phyloP scores from a whole-genome alignment of 2,329 filamentous ascomycete species.

The Cryphonectria nitschkei region DNA sequence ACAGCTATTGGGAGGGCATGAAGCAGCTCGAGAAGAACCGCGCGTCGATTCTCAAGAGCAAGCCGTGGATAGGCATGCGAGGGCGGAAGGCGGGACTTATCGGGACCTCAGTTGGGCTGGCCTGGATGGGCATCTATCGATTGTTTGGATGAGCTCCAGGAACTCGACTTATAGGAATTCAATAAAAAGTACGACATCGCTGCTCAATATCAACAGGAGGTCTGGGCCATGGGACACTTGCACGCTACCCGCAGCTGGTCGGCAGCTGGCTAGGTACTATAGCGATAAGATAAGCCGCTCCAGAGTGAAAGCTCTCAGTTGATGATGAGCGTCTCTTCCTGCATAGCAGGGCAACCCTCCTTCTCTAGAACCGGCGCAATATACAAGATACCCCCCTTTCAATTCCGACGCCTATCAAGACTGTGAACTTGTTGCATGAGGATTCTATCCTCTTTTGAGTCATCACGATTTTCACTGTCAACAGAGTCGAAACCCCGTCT shows the following conservation, averaged over 20 bases:
- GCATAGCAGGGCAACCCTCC: neutral
- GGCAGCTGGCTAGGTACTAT: slow-evolving; percentile 8
- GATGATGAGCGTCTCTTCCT: no score
- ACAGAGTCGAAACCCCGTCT: neutral
- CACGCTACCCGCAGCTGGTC: slow-evolving; percentile 21
- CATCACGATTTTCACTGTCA: no score
- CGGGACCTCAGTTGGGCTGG: slow-evolving; percentile 67
- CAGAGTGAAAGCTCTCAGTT: neutral
- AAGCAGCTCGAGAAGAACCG: slow-evolving; percentile 70
- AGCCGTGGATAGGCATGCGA: slow-evolving; percentile 72
- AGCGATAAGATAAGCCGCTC: slow-evolving; percentile 27
- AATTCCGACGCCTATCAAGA: neutral
- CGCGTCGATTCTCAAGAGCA: slow-evolving; percentile 68
- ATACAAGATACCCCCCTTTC: neutral
- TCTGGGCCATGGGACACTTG: neutral
- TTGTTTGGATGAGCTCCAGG: slow-evolving; percentile 54
- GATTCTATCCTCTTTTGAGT: neutral
- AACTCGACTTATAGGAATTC: fast-evolving
- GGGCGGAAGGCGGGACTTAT: slow-evolving; percentile 70
- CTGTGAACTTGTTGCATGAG: neutral
- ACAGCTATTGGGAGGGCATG: slow-evolving; percentile 78
- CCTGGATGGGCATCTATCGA: slow-evolving; percentile 72
- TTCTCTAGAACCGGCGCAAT: neutral
- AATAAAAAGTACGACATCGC: neutral
- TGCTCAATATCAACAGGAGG: slow-evolving; percentile 1